A percentile compares a stretch with the other conserved stretches of the same genome.
Conservation (phyloP, 1,284 basidiomycete genomes). For the Cryptococcus sp. region DNA sequence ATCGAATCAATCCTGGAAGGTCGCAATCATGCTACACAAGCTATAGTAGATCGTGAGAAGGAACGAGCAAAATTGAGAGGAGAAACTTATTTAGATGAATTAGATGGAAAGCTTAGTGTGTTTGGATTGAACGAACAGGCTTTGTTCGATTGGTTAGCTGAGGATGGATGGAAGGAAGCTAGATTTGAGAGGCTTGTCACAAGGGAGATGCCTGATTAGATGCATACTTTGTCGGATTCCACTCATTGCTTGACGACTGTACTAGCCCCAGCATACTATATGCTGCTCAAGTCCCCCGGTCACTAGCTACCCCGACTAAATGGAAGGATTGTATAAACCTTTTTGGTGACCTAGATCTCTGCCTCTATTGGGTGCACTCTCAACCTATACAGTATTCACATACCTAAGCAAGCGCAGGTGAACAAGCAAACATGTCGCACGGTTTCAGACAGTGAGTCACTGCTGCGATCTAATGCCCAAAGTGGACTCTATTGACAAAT, state of each 20-base stretch:
- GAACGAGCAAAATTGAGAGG: constrained; percentile 55
- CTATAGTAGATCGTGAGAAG: constrained; percentile 48
- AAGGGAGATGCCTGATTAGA: constrained; percentile 75
- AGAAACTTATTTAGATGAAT: constrained; percentile 52
- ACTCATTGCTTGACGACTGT: too few relatives aligned
- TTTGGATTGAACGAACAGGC: constrained; percentile 80
- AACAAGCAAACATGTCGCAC: constrained; percentile 1
- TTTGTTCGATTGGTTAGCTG: constrained; percentile 69
- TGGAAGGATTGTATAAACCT: too few relatives aligned
- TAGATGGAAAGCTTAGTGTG: constrained; percentile 74
- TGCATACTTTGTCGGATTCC: not conserved
- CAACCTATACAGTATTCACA: not conserved
- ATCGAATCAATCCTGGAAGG: constrained; percentile 79
- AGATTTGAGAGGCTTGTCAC: constrained; percentile 79
- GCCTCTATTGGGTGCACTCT: not conserved
- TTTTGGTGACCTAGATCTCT: not conserved
- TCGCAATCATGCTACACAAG: constrained; percentile 39
- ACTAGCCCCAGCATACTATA: too few relatives aligned
- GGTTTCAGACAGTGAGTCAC: constrained; percentile 2
- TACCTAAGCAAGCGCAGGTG: not conserved
- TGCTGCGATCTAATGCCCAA: not conserved
- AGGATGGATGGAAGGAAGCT: constrained; percentile 73
- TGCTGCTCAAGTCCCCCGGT: too few relatives aligned
- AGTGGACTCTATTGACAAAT: constrained; percentile 4
- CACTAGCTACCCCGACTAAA: too few relatives aligned